Percentiles rank a stretch among this genome's conserved stretches.
Conservation (phyloP, 202 grass and related monocot species). For the Musa balbisiana region DNA sequence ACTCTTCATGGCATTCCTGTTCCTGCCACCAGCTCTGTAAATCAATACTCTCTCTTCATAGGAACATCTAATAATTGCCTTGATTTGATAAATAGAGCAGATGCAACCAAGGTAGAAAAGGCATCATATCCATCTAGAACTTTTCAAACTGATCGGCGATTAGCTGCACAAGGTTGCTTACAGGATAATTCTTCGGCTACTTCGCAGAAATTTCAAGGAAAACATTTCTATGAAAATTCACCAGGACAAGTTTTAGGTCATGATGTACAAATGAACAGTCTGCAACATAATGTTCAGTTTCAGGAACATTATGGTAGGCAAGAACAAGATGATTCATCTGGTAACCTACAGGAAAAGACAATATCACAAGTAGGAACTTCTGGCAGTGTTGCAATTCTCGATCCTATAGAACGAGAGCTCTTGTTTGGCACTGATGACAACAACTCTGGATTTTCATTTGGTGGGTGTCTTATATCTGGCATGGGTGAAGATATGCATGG, state of each 20-base stretch:
- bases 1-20: slow-evolving; percentile 62
- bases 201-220: slow-evolving; percentile 60
- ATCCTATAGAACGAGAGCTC: slow-evolving; percentile 88
- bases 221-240: slow-evolving; percentile 47
- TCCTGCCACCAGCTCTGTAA: slow-evolving; percentile 38
- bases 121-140: slow-evolving; percentile 36
- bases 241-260: slow-evolving; percentile 38
- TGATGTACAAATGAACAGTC: slow-evolving; percentile 44
- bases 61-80: slow-evolving; percentile 52
- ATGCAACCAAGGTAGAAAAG: slow-evolving; percentile 32
- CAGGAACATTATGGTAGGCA: slow-evolving; percentile 48
- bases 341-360: slow-evolving; percentile 52
- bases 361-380: slow-evolving; percentile 36
- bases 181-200: slow-evolving; percentile 25
- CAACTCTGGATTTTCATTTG: slow-evolving; percentile 76
- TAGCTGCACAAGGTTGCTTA: slow-evolving; percentile 39
- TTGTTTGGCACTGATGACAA: slow-evolving; percentile 75
- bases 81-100: slow-evolving; percentile 39
- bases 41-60: slow-evolving; percentile 65
- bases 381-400: slow-evolving; percentile 64
- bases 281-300: slow-evolving; percentile 44
- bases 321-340: slow-evolving; percentile 41
- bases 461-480: slow-evolving; percentile 31
- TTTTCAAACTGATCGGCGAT: slow-evolving; percentile 40
- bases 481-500: slow-evolving; percentile 32